Evolutionary conservation across 352 stramenopile species (phyloP).

Genomic region (Globisporangium okanoganense): DNA sequence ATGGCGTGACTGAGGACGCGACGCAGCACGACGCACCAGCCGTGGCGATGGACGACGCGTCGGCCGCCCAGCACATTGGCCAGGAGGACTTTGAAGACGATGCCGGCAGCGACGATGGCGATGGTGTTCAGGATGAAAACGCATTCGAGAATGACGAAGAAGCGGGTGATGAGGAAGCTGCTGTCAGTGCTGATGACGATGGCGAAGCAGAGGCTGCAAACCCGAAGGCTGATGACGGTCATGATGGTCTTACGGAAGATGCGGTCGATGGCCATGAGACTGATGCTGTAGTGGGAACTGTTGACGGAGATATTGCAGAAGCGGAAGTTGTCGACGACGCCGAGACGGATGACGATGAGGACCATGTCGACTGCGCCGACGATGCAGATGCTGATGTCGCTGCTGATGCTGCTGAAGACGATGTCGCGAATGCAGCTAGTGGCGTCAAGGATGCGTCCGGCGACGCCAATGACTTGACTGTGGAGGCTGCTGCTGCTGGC

Average conservation of each 20-base stretch:
- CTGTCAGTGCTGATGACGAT: not conserved
- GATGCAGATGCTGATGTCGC: not conserved
- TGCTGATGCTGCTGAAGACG: not conserved
- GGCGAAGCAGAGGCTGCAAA: not conserved
- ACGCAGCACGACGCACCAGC: not conserved
- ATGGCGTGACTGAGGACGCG: not conserved
- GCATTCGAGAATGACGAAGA: not conserved
- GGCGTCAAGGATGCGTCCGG: not conserved
- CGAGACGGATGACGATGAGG: not conserved
- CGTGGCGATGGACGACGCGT: constrained; percentile 3
- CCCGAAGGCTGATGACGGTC: not conserved
- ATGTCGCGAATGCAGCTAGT: not conserved
- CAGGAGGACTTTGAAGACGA: constrained; percentile 2
- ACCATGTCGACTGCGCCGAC: not conserved
- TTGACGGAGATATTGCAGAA: not conserved
- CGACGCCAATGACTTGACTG: not conserved
- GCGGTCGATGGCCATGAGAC: not conserved
- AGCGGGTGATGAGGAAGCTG: not conserved
- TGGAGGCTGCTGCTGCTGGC: not conserved
- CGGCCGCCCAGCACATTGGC: not conserved
- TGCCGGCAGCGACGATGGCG: not conserved
- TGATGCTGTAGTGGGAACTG: not conserved
- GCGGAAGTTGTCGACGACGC: not conserved
- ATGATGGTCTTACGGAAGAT: not conserved
- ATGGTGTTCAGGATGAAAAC: not conserved